These are phyloP conservation scores for Arctostaphylos glauca DNA, from an alignment of 148 eudicot species.

Conservation along the genomic window DNA sequence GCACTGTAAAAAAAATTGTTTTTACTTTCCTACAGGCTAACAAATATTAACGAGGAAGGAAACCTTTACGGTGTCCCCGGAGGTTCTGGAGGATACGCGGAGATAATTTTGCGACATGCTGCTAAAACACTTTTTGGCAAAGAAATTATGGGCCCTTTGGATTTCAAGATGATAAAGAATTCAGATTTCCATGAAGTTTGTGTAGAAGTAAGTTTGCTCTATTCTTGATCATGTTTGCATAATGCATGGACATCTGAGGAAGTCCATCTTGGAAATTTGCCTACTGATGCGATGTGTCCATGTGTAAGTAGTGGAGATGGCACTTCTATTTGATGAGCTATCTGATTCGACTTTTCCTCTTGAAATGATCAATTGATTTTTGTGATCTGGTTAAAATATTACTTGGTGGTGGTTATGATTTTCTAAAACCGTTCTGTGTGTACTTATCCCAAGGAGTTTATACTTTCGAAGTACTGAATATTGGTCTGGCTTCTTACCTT, in stretches of 20 bases:
- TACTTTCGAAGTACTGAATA: background rate
- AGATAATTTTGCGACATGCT: conserved; percentile 69
- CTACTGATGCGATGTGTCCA: background rate
- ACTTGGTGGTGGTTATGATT: background rate
- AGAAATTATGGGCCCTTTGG: conserved; percentile 68
- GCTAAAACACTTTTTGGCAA: conserved; percentile 66
- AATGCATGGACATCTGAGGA: background rate
- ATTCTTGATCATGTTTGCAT: conserved; percentile 1
- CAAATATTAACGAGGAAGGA: conserved; percentile 81
- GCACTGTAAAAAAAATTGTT: background rate
- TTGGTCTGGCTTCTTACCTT: background rate
- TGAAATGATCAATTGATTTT: background rate
- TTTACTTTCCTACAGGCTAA: conserved; percentile 41
- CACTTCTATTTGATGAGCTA: background rate
- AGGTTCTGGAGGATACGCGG: conserved; percentile 97
- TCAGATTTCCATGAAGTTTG: conserved; percentile 83
- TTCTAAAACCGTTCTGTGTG: background rate
- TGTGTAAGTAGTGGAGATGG: background rate
- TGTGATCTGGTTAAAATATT: background rate
- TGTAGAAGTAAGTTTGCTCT: conserved; percentile 64
- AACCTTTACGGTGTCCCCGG: conserved; percentile 78
- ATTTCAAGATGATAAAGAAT: conserved; percentile 64
- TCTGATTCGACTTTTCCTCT: background rate
- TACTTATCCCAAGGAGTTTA: background rate
- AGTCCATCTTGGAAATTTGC: background rate